Conservation (phyloP, 2,329 filamentous ascomycete genomes). For the Sarocladiaceae sp. region DNA sequence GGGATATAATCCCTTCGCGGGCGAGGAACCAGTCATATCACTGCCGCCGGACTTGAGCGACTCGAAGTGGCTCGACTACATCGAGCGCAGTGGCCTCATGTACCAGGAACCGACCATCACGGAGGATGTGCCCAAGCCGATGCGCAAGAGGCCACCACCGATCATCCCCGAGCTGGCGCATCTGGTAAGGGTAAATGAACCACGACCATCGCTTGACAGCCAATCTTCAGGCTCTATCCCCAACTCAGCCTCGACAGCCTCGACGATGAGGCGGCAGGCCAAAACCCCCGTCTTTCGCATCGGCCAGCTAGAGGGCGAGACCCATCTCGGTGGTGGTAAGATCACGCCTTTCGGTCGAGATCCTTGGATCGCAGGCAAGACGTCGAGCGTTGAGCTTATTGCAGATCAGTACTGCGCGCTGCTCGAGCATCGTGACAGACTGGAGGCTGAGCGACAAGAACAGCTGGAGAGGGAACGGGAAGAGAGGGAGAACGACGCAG, state of each 20-base stretch:
- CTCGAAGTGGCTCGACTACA: conserved; percentile 28
- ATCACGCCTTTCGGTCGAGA: conserved; percentile 1
- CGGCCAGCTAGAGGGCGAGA: conserved; percentile 35
- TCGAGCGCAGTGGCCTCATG: conserved; percentile 21
- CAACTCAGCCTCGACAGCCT: conserved; percentile 16
- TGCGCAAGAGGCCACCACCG: conserved; percentile 12
- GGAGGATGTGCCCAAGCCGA: conserved; percentile 15
- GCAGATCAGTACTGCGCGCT: conserved; percentile 43
- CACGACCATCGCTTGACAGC: conserved; percentile 15
- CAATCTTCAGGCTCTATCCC: conserved; percentile 13
- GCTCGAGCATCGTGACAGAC: conserved; percentile 22
- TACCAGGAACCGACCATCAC: conserved; percentile 11
- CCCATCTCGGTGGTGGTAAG: neutral
- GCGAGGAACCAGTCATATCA: conserved; percentile 15
- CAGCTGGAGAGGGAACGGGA: neutral
- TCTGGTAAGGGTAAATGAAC: conserved; percentile 17
- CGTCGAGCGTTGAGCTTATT: conserved; percentile 36
- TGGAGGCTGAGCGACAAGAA: neutral
- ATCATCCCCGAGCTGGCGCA: conserved; percentile 32
- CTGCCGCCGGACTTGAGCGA: conserved; percentile 28
- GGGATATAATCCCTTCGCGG: neutral
- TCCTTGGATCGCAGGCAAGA: conserved; percentile 18
- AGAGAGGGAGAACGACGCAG: neutral
- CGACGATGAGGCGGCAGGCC: conserved; percentile 29
- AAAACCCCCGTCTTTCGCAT: conserved; percentile 43